Conservation (phyloP, 164 flowering plant genomes). For the Tetrastigma voinierianum region DNA sequence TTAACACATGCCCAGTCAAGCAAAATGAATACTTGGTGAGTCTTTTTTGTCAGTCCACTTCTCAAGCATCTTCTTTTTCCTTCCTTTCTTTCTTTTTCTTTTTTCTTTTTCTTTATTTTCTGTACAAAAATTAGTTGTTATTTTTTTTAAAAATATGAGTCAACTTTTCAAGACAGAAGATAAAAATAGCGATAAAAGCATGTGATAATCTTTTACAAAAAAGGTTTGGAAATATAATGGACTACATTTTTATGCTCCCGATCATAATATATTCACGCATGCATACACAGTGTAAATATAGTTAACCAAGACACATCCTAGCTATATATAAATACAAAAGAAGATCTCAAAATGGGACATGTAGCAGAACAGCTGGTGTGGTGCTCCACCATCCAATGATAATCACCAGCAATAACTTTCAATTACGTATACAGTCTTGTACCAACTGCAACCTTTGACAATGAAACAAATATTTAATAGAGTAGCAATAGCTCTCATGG, state of each 20-base stretch:
- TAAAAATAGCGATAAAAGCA: background rate
- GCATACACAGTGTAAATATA: background rate
- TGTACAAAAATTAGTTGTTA: too few relatives aligned
- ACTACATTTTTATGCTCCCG: background rate
- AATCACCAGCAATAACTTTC: conserved; percentile 9
- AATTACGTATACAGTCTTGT: background rate
- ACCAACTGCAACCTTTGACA: conserved; percentile 3
- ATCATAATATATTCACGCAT: background rate
- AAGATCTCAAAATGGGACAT: conserved; percentile 1
- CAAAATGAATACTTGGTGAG: too few relatives aligned
- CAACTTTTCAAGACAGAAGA: too few relatives aligned
- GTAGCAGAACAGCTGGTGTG: conserved; percentile 13
- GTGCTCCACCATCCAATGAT: conserved; percentile 15
- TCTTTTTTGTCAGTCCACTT: too few relatives aligned
- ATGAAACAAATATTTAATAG: background rate
- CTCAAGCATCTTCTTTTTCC: too few relatives aligned
- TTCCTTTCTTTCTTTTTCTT: too few relatives aligned
- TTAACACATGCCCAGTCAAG: background rate
- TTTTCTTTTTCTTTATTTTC: too few relatives aligned
- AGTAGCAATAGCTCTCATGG: background rate
- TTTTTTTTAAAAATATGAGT: too few relatives aligned
- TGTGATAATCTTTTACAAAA: background rate
- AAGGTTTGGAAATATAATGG: background rate
- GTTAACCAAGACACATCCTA: background rate
- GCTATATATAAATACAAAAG: background rate